Evolutionary conservation across 768 basidiomycete genomes (phyloP).

Genomic region (Fibroporia radiculosa): DNA sequence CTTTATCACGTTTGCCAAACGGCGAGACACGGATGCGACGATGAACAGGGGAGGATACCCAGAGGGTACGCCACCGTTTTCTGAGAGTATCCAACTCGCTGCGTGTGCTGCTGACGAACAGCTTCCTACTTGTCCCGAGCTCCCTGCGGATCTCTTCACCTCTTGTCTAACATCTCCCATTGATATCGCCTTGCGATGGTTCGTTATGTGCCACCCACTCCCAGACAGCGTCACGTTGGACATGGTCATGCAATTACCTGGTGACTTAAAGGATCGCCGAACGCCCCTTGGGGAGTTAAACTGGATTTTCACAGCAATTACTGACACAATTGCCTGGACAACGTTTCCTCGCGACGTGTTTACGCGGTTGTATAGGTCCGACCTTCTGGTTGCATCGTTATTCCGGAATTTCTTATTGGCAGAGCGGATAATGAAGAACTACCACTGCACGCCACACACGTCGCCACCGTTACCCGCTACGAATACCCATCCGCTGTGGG

Average conservation of each 20-base stretch:
- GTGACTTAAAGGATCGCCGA: constrained; percentile 92
- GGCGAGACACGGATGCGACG: constrained; percentile 61
- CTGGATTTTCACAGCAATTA: constrained; percentile 99
- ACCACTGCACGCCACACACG: constrained; percentile 94
- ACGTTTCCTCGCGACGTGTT: constrained; percentile 92
- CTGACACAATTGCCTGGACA: constrained; percentile 99
- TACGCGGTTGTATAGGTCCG: constrained; percentile 89
- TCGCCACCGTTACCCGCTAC: constrained; percentile 88
- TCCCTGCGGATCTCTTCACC: constrained; percentile 96
- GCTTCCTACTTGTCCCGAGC: constrained; percentile 90
- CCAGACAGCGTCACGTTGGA: constrained; percentile 76
- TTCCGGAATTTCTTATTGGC: constrained; percentile 97
- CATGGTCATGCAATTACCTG: constrained; percentile 92
- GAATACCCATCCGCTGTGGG: constrained; percentile 96
- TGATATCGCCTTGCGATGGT: constrained; percentile 92
- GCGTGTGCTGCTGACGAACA: constrained; percentile 89
- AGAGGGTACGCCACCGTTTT: constrained; percentile 60
- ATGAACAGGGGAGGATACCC: constrained; percentile 49
- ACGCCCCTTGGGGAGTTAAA: constrained; percentile 98
- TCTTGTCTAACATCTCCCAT: constrained; percentile 97
- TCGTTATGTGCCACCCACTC: constrained; percentile 84
- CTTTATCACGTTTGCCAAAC: constrained; percentile 74
- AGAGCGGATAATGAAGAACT: constrained; percentile 96
- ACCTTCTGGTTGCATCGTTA: constrained; percentile 90
- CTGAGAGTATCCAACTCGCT: constrained; percentile 88